These are phyloP conservation scores for Talaromyces pinophilus DNA, from an alignment of 2,329 filamentous ascomycete species.

Conservation along the genomic window DNA sequence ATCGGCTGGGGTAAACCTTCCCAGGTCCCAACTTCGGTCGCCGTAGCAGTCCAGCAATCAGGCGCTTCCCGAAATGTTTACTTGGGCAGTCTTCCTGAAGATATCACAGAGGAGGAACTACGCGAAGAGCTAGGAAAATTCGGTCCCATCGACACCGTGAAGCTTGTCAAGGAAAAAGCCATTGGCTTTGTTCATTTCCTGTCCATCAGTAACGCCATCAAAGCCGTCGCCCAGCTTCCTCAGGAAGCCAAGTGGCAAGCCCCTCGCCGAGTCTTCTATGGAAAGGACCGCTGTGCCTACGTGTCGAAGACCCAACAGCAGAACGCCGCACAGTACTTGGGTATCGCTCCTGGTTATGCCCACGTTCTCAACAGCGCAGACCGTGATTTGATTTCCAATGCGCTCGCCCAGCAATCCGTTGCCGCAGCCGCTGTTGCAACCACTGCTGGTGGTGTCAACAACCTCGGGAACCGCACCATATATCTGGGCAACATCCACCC, in stretches of 20 bases:
- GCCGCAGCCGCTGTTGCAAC: constrained; percentile 95
- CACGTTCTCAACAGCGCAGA: constrained; percentile 96
- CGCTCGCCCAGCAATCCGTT: constrained; percentile 94
- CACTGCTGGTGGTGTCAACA: constrained; percentile 93
- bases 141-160: constrained; percentile 93
- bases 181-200: constrained; percentile 98
- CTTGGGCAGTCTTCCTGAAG: constrained; percentile 87
- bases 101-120: constrained; percentile 85
- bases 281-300: constrained; percentile 97
- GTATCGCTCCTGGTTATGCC: constrained; percentile 93
- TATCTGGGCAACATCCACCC: constrained; percentile 99
- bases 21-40: constrained; percentile 94
- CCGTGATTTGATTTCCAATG: constrained; percentile 93
- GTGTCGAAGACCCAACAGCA: constrained; percentile 99
- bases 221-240: constrained; percentile 92
- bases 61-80: constrained; percentile 97
- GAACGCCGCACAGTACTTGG: constrained; percentile 96
- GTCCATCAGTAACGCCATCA: constrained; percentile 97
- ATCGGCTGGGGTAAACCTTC: constrained; percentile 99
- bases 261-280: constrained; percentile 94
- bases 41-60: constrained; percentile 95
- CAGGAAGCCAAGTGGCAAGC: constrained; percentile 97
- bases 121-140: constrained; percentile 96
- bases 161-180: constrained; percentile 95
- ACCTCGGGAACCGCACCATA: constrained; percentile 94